Evolutionary conservation across 305 asterid genomes (phyloP).

Genomic region (Fraxinus albicans): DNA sequence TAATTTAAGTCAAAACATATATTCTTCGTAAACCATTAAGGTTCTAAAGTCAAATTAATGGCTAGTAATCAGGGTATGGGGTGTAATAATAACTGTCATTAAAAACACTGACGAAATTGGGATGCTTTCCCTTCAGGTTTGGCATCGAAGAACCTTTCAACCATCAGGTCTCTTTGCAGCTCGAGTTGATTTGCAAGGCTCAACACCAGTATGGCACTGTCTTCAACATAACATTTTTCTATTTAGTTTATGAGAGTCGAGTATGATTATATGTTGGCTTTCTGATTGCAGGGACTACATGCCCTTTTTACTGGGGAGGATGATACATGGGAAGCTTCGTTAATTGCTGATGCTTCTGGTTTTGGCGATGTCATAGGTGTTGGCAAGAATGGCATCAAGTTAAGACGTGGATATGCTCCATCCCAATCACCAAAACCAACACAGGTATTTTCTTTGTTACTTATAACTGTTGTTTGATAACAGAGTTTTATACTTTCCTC

Average conservation of each 20-base stretch:
- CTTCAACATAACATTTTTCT: constrained; percentile 1
- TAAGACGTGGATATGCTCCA: constrained; percentile 93
- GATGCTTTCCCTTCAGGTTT: constrained; percentile 54
- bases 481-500: constrained; percentile 2
- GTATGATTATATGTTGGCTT: constrained; percentile 12
- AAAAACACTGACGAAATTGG: constrained; percentile 19
- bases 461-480: background rate
- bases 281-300: constrained; percentile 71
- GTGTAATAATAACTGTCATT: background rate
- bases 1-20: background rate
- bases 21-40: background rate
- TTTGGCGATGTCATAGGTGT: constrained; percentile 51
- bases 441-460: constrained; percentile 47
- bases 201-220: constrained; percentile 56
- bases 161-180: constrained; percentile 98
- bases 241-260: background rate
- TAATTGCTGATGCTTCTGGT: constrained; percentile 71
- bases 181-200: constrained; percentile 97
- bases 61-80: background rate
- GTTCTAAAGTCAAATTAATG: background rate
- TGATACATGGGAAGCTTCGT: constrained; percentile 99
- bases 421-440: constrained; percentile 81
- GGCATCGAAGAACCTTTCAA: constrained; percentile 97
- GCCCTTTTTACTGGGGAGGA: constrained; percentile 97
- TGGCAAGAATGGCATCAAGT: constrained; percentile 55